Percentiles rank a stretch among this genome's conserved stretches.
These are phyloP conservation scores for Colletotrichum euphorbiae DNA, from an alignment of 2,329 filamentous ascomycete genomes.

Conservation along the genomic window DNA sequence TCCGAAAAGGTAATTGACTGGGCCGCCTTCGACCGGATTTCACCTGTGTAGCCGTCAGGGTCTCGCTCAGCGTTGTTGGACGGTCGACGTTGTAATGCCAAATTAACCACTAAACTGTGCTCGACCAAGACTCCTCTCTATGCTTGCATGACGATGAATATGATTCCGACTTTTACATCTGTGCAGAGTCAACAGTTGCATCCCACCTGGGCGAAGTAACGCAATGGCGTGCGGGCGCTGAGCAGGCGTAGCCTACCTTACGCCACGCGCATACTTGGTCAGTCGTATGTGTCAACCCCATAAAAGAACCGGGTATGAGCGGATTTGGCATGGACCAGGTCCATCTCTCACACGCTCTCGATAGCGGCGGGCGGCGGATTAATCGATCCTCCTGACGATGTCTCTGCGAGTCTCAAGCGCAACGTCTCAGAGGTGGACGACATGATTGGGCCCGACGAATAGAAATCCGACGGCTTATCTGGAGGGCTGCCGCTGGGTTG, in stretches of 20 bases:
- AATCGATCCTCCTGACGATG: slow-evolving; percentile 25
- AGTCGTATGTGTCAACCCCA: slow-evolving; percentile 18
- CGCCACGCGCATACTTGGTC: slow-evolving; percentile 22
- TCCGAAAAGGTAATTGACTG: neutral
- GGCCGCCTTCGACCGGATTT: neutral
- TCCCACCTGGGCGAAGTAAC: slow-evolving; percentile 23
- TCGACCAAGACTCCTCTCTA: neutral
- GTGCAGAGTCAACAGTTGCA: neutral
- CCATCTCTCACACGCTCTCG: neutral
- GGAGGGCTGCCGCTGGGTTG: slow-evolving; percentile 28
- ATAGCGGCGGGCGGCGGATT: slow-evolving; percentile 19
- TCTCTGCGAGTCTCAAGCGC: slow-evolving; percentile 8
- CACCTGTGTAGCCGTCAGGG: neutral
- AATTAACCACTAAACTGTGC: neutral
- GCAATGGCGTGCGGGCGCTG: slow-evolving; percentile 30
- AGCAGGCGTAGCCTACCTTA: slow-evolving; percentile 26
- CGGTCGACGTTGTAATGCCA: neutral
- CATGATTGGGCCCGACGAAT: slow-evolving; percentile 26
- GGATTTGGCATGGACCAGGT: slow-evolving; percentile 2
- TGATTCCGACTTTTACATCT: neutral
- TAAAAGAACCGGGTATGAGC: slow-evolving; percentile 11
- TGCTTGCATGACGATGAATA: neutral
- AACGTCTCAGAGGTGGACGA: slow-evolving; percentile 3
- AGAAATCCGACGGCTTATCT: slow-evolving; percentile 32
- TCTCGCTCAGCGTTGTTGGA: neutral